Evolutionary conservation across 305 asterid genomes (phyloP), one percentile per base, ranked within the genome.

Genomic region (Fraxinus ornus): DNA sequence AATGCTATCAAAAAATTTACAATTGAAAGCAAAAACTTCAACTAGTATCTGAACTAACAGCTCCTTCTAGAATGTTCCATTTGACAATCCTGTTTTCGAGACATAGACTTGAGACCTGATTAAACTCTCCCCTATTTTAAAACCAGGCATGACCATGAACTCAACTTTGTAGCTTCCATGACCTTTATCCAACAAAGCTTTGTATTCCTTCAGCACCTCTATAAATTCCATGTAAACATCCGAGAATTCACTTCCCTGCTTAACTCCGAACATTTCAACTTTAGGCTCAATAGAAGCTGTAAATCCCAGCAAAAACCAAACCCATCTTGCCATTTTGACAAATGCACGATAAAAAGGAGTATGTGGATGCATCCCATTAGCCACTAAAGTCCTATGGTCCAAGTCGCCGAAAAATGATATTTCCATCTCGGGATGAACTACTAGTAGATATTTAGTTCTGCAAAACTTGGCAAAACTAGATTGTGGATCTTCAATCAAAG

Each of bases 101-200:
- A 90, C 87, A 84, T 90, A 94, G 72, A 94, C 93, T 81, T 83
- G 90, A 85, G 98, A 90, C 85, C 80, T 89, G 80, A 94, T 86
- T 81, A 92, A 33, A 32, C 81, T 78, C 85, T 88, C 88, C 68
- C 93, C 92, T 21, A 88, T 70, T 84, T 80, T 85, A 87, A 92
- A 94, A 32, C 97, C 97, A 15, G 97, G 96, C 87, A 88, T 87
- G 81, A 92, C 87, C 96, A 94, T 89, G 80, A 90, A 90, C 87
- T 91, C 97, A 13, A 92, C 97, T 87, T 85, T 89, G 82, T 75
- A 86, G 77, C 85, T 86, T 82, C 86, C 88, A 74, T 80, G 81
- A 49, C 81, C 86, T 60, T 77, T 83, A 78, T 81, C 86, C 83
- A 76, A 12, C 76, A 79, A 35, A 75, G 80, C 28, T 60, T 81